A percentile compares a stretch with the other conserved stretches of the same genome.
These are phyloP conservation scores for Aureoboletus auriporus DNA, from an alignment of 768 basidiomycete species.

Conservation along the genomic window DNA sequence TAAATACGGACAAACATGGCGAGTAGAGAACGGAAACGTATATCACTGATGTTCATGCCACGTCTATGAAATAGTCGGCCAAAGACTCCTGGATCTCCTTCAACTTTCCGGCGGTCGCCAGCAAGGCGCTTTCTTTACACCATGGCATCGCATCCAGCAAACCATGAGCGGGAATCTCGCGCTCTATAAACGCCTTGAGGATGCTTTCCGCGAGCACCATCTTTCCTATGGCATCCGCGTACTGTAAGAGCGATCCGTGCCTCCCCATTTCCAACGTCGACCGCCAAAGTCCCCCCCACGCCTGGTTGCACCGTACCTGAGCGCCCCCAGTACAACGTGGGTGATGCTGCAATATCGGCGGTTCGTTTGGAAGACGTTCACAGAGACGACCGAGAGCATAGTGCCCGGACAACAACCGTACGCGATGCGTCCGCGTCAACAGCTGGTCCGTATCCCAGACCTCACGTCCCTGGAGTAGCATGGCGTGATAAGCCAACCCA, in stretches of 20 bases:
- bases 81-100: conserved; percentile 45
- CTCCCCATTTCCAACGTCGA: conserved; percentile 36
- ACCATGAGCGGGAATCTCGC: conserved; percentile 38
- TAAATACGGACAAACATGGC: no score
- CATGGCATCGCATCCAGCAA: conserved; percentile 40
- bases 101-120: conserved; percentile 40
- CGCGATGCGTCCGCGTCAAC: conserved; percentile 46
- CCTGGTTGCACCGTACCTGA: conserved; percentile 40
- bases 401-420: conserved; percentile 51
- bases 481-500: conserved; percentile 48
- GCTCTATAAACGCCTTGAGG: conserved; percentile 43
- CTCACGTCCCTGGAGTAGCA: conserved; percentile 48
- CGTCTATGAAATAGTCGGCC: conserved; percentile 46
- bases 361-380: conserved; percentile 39
- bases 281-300: conserved; percentile 45
- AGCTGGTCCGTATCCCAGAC: conserved; percentile 44
- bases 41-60: conserved; percentile 17
- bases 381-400: conserved; percentile 45
- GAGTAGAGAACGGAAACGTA: no score
- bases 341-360: conserved; percentile 42
- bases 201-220: conserved; percentile 46
- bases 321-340: conserved; percentile 36
- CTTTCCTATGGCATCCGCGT: conserved; percentile 43
- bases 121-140: conserved; percentile 41
- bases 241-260: conserved; percentile 38